Evolutionary conservation across 1,139 yeast genomes (phyloP).

Genomic region (Pichia kudriavzevii): DNA sequence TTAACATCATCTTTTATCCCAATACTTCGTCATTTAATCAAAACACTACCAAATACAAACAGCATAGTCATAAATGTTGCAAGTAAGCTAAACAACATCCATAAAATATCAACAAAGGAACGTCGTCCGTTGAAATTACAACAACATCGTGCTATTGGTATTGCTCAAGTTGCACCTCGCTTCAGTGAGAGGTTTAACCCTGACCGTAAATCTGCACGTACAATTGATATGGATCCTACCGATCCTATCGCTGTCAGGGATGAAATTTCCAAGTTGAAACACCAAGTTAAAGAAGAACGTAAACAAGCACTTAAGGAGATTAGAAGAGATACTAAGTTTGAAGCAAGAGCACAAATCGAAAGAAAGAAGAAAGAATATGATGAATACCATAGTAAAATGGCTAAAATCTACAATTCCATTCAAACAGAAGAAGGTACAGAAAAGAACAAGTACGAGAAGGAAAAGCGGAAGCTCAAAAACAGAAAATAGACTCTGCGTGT

Average conservation of each 20-base stretch:
- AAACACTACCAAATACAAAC: constrained; percentile 30
- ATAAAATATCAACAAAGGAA: constrained; percentile 41
- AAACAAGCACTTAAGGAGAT: constrained; percentile 84
- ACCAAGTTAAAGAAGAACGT: constrained; percentile 84
- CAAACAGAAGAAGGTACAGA: constrained; percentile 93
- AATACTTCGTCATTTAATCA: constrained; percentile 34
- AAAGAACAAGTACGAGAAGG: constrained; percentile 84
- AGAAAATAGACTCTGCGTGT: constrained; percentile 5
- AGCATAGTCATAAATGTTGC: constrained; percentile 23
- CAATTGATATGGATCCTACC: constrained; percentile 40
- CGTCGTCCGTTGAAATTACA: constrained; percentile 78
- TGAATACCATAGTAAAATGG: constrained; percentile 86
- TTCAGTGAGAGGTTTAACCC: constrained; percentile 96
- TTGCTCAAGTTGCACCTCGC: constrained; percentile 81
- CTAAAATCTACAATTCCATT: constrained; percentile 74
- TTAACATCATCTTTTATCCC: constrained; percentile 36
- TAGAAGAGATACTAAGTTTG: constrained; percentile 81
- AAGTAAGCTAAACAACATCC: constrained; percentile 41
- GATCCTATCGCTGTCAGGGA: constrained; percentile 77
- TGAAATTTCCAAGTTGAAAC: constrained; percentile 74
- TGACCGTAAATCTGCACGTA: constrained; percentile 51
- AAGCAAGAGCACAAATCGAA: constrained; percentile 75
- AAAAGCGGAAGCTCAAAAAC: constrained; percentile 58
- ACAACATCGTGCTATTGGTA: constrained; percentile 77
- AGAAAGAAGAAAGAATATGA: constrained; percentile 70